Evolutionary conservation across 2,329 filamentous ascomycete genomes (phyloP).

Genomic region (Penicillium oxalicum): DNA sequence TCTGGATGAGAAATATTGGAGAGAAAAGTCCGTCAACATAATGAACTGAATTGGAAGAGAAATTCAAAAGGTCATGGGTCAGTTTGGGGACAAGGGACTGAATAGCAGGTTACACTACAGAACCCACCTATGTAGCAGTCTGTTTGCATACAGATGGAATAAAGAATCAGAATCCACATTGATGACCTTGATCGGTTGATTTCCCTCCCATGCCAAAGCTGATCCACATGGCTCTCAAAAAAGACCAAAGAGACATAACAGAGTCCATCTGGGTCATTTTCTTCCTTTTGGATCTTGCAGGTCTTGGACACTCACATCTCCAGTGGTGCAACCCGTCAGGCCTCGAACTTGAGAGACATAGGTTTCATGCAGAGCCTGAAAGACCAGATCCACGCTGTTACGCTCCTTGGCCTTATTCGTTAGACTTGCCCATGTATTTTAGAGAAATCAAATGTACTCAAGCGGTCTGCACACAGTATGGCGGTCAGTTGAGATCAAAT

Average conservation of each 20-base stretch:
- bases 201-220: slow-evolving; percentile 6
- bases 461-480: slow-evolving; percentile 14
- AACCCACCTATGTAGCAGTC: slow-evolving; percentile 15
- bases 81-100: not conserved
- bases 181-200: not conserved
- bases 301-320: slow-evolving; percentile 27
- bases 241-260: slow-evolving; percentile 15
- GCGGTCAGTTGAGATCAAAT: slow-evolving; percentile 13
- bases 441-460: slow-evolving; percentile 1
- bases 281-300: slow-evolving; percentile 13
- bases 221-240: slow-evolving; percentile 27
- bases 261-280: slow-evolving; percentile 5
- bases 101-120: not conserved
- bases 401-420: not conserved
- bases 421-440: not conserved
- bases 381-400: not conserved
- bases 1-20: no score
- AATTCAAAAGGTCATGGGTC: no score
- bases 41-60: no score
- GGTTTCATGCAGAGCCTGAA: slow-evolving; percentile 6
- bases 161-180: slow-evolving; percentile 5
- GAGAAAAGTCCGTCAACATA: no score
- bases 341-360: slow-evolving; percentile 26
- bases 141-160: slow-evolving; percentile 24
- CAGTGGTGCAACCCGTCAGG: slow-evolving; percentile 26